phyloP scores from a whole-genome alignment of 2,329 filamentous ascomycete species.

The Colletotrichum orbiculare region DNA sequence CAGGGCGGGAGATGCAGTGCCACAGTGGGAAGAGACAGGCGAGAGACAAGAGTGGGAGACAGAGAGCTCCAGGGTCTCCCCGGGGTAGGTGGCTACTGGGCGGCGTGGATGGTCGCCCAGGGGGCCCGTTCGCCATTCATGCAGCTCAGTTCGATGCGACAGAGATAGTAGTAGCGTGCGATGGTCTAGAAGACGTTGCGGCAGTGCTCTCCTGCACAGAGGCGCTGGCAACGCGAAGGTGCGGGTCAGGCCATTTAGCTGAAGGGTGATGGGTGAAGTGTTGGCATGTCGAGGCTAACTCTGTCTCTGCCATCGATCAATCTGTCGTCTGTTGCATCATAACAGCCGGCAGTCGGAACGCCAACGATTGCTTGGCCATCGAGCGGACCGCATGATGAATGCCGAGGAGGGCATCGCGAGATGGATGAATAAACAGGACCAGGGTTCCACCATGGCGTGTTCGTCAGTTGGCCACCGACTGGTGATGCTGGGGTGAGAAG shows the following conservation, averaged over 20 bases:
- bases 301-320: constrained; percentile 1
- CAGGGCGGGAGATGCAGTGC: constrained; percentile 21
- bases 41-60: constrained; percentile 11
- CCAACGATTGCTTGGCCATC: constrained; percentile 15
- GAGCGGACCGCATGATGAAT: constrained; percentile 7
- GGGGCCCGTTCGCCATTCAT: constrained; percentile 28
- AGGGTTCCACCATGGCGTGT: constrained; percentile 29
- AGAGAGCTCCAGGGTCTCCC: constrained; percentile 19
- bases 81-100: constrained; percentile 20
- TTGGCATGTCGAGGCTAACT: constrained; percentile 24
- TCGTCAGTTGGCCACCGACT: constrained; percentile 31
- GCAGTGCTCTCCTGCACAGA: constrained; percentile 3
- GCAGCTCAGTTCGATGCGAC: constrained; percentile 22
- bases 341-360: constrained; percentile 14
- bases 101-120: constrained; percentile 11
- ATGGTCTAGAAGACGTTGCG: constrained; percentile 29
- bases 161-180: background rate
- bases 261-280: constrained; percentile 13
- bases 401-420: constrained; percentile 6
- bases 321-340: constrained; percentile 3
- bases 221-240: background rate
- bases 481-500: constrained; percentile 17
- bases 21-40: background rate
- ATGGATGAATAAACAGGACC: constrained; percentile 16
- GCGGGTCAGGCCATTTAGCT: constrained; percentile 9